Evolutionary conservation across 352 stramenopile species (phyloP).

Genomic region (Globisporangium abappressorium): DNA sequence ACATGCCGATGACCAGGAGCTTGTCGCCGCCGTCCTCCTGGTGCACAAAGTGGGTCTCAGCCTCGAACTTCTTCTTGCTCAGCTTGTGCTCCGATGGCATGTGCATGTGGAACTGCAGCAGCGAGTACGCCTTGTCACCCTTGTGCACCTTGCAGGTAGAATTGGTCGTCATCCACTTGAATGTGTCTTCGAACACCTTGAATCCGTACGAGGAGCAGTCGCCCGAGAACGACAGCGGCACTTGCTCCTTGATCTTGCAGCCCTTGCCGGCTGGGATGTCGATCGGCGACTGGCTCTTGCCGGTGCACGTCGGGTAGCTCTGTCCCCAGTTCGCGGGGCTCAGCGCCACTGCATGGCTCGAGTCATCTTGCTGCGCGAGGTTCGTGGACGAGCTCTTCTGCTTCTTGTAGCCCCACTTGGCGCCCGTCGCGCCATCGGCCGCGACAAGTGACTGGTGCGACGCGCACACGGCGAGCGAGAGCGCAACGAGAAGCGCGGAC

Average conservation of each 20-base stretch:
- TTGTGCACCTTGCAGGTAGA: slow-evolving; percentile 17
- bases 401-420: slow-evolving; percentile 18
- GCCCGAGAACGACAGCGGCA: slow-evolving; percentile 17
- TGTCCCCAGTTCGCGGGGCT: slow-evolving; percentile 16
- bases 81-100: slow-evolving; percentile 43
- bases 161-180: slow-evolving; percentile 16
- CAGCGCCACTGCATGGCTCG: slow-evolving; percentile 1
- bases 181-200: slow-evolving; percentile 13
- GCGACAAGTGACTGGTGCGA: neutral
- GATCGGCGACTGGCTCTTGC: slow-evolving; percentile 21
- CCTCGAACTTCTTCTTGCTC: slow-evolving; percentile 25
- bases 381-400: neutral
- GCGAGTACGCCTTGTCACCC: slow-evolving; percentile 22
- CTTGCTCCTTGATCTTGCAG: slow-evolving; percentile 6
- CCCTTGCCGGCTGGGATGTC: slow-evolving; percentile 2
- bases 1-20: slow-evolving; percentile 28
- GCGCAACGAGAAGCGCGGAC: neutral
- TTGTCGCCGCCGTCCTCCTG: slow-evolving; percentile 22
- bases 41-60: slow-evolving; percentile 47
- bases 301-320: slow-evolving; percentile 15
- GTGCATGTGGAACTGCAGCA: slow-evolving; percentile 47
- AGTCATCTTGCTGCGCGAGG: slow-evolving; percentile 7
- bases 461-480: slow-evolving; percentile 8
- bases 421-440: neutral
- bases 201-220: slow-evolving; percentile 18